These are phyloP conservation scores for Amaranthus tricolor DNA, from an alignment of 179 eudicot genomes.

Conservation along the genomic window DNA sequence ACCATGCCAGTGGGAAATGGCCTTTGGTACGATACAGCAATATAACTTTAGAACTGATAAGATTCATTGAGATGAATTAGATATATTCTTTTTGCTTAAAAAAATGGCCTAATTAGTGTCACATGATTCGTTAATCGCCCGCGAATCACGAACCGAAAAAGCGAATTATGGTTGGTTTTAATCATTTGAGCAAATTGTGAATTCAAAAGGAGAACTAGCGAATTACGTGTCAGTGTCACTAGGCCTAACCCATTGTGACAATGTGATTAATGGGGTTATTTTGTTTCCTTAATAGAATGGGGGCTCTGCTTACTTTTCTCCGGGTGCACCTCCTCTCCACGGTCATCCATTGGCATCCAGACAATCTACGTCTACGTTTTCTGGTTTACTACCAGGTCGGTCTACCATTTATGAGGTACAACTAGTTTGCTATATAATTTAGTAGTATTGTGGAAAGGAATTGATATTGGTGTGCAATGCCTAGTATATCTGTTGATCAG, in stretches of 20 bases:
- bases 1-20: conserved; percentile 34
- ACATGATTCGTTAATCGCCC: too few species aligned
- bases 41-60: neutral
- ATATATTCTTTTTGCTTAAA: neutral
- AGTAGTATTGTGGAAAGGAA: neutral
- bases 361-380: conserved; percentile 30
- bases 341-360: conserved; percentile 42
- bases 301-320: conserved; percentile 27
- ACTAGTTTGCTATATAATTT: neutral
- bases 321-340: conserved; percentile 34
- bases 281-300: conserved; percentile 28
- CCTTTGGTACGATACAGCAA: conserved; percentile 29
- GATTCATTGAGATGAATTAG: neutral
- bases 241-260: too few species aligned
- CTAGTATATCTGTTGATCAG: neutral
- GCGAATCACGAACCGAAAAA: too few species aligned
- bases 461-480: neutral
- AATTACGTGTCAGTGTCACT: too few species aligned
- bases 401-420: conserved; percentile 38
- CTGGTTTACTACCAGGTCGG: conserved; percentile 34
- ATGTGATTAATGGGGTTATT: neutral
- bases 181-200: neutral
- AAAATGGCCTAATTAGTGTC: too few species aligned
- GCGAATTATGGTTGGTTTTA: too few species aligned
- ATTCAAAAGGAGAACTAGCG: too few species aligned